Evolutionary conservation across 2,329 filamentous ascomycete genomes (phyloP), one percentile per base, ranked within the genome.

Genomic region (Aureobasidium sp.): DNA sequence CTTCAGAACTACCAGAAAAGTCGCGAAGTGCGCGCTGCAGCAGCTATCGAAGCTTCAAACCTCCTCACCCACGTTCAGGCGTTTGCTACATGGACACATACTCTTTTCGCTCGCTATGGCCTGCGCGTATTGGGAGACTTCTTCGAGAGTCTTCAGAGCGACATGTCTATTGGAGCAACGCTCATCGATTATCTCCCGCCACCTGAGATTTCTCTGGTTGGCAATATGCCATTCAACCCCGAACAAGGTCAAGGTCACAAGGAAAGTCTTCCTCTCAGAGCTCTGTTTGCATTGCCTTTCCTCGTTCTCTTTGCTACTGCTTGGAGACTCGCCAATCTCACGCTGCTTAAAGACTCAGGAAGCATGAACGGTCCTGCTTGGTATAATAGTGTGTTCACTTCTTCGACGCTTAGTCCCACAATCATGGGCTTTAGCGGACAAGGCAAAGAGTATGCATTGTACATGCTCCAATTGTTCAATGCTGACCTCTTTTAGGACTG

Each of bases 221-320:
- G 67, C 10, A 70, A 64, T 1, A 71, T 72, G 68, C 66, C 70
- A 1, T 72, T 67, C 66, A 70, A 73, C 39, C 68, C 67, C 9
- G 64, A 68, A 23, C 62, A 67, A 34, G 70, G 70, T 15, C 50
- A 67, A 34, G 68, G 67, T 8, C 66, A 68, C 42, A 66, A 69
- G 10, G 70, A 72, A 57, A 70, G 62, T 34, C 56, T 63, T 27
- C 29, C 68, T n/a, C 48, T 34, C 12, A 29, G 64, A 20, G 55
- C 62, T 5, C 13, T 59, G 6, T 23, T 61, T 6, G 61, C 61
- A 2, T 10, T 55, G 3, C 63, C 64, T 20, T 59, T 66, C 29
- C 32, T 66, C 6, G 48, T 20, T 10, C 5, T 47, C 6, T 36
- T 27, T 17, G 55, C 32, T 3, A 37, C 9, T 27, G 55, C 39